Evolutionary conservation across 2,329 filamentous ascomycete species (phyloP), one percentile per base, ranked within the genome.

Genomic region (Alternaria panax): DNA sequence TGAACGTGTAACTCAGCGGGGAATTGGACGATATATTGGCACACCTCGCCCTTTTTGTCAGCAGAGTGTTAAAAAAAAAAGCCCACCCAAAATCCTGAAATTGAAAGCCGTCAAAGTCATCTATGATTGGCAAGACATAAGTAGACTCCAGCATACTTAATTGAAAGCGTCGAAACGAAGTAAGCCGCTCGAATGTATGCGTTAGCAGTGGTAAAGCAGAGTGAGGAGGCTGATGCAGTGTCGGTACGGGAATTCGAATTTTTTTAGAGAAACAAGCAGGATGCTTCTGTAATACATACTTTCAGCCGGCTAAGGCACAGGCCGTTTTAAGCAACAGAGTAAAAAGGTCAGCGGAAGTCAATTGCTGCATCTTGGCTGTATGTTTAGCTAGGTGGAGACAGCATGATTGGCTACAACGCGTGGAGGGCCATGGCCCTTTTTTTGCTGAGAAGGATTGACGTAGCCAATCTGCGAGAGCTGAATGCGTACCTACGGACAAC

Each of bases 1-100:
- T n/a, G n/a, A n/a, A n/a, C n/a, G n/a, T n/a, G n/a, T n/a, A n/a
- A n/a, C n/a, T n/a, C n/a, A n/a, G n/a, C n/a, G n/a, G n/a, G n/a
- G n/a, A n/a, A n/a, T n/a, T n/a, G n/a, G n/a, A n/a, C n/a, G n/a
- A n/a, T n/a, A n/a, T n/a, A n/a, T n/a, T n/a, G n/a, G n/a, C n/a
- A n/a, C n/a, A n/a, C n/a, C n/a, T n/a, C 11, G 11, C 38, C 43
- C 52, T 55, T 55, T 42, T 50, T 51, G 53, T 55, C 51, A 55
- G 53, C 27, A 42, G 11, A 24, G 9, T 50, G 45, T 50, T 50
- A 38, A 52, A 57, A 57, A 45, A 45, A 57, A 57, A 52, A 34
- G 12, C 54, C 46, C 40, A 57, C 54, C 47, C 40, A 7, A 38
- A 12, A 1, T 43, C 47, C 5, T 3, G 27, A n/a, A 42, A 36